A percentile compares a stretch with the other conserved stretches of the same genome.
Evolutionary conservation across 164 flowering plant species (phyloP).

Genomic region (Liriodendron chinense): DNA sequence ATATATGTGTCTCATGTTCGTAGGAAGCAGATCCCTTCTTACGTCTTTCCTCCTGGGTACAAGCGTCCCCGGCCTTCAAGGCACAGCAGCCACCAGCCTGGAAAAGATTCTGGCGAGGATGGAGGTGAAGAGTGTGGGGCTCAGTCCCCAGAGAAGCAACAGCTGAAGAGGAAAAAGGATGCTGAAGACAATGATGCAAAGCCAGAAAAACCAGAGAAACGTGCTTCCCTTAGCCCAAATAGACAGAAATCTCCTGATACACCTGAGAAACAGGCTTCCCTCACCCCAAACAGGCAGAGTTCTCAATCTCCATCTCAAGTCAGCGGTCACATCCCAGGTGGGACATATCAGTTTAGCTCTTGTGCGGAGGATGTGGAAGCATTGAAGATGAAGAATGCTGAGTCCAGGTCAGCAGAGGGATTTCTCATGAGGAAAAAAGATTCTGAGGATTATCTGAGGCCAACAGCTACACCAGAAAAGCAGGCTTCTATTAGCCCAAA

Average conservation of each 20-base stretch:
- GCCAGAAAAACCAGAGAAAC: slow-evolving; percentile 9
- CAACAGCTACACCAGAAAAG: slow-evolving; percentile 16
- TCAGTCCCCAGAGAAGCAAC: slow-evolving; percentile 28
- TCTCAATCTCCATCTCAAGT: slow-evolving; percentile 4
- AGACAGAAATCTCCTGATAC: not conserved
- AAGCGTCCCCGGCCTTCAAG: slow-evolving; percentile 56
- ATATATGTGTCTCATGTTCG: slow-evolving; percentile 87
- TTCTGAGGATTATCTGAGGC: slow-evolving; percentile 11
- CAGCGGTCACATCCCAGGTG: not conserved
- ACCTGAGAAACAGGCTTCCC: slow-evolving; percentile 11
- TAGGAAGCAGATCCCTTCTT: slow-evolving; percentile 75
- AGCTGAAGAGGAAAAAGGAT: slow-evolving; percentile 22
- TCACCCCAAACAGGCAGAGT: slow-evolving; percentile 13
- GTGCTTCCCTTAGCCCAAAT: slow-evolving; percentile 8
- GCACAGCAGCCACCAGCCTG: slow-evolving; percentile 31
- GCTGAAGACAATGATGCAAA: slow-evolving; percentile 2
- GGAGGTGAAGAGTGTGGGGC: slow-evolving; percentile 21
- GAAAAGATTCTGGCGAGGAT: slow-evolving; percentile 32
- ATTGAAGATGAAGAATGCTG: not conserved
- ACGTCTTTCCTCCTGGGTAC: slow-evolving; percentile 81
- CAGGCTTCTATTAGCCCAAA: slow-evolving; percentile 24
- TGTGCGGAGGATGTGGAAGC: not conserved
- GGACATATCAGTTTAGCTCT: not conserved
- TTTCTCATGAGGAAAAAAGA: slow-evolving; percentile 30
- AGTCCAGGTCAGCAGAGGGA: slow-evolving; percentile 13